phyloP scores from a whole-genome alignment of 2,329 filamentous ascomycete species.

The Sarocladium brachiariae region DNA sequence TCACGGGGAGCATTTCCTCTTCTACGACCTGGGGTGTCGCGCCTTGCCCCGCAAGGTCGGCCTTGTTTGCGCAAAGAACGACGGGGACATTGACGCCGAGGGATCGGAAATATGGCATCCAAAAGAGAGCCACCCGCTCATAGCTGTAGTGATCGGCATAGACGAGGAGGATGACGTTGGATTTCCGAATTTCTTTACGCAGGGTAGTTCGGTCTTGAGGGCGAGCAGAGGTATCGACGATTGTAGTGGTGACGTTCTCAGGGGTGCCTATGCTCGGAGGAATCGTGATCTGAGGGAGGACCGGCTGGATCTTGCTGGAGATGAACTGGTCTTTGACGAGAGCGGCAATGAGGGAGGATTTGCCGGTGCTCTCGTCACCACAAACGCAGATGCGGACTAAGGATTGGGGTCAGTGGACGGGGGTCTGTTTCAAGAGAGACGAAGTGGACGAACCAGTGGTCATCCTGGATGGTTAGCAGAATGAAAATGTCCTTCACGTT shows the following conservation, averaged over 20 bases:
- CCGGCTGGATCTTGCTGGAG: conserved; percentile 87
- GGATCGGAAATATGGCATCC: conserved; percentile 97
- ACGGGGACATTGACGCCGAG: conserved; percentile 98
- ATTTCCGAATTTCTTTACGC: conserved; percentile 91
- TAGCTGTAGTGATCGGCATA: conserved; percentile 99
- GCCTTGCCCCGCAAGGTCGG: conserved; percentile 71
- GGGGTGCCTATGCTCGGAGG: conserved; percentile 88
- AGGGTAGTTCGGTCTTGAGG: conserved; percentile 88
- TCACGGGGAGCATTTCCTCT: conserved; percentile 96
- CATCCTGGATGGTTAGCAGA: conserved; percentile 3
- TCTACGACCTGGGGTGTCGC: conserved; percentile 80
- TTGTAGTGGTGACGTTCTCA: conserved; percentile 94
- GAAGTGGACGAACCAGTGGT: conserved; percentile 7
- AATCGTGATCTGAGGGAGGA: conserved; percentile 91
- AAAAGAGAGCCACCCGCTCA: conserved; percentile 92
- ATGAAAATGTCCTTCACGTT: neutral
- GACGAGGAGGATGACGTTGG: conserved; percentile 91
- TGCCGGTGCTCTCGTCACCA: conserved; percentile 92
- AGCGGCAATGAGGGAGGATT: conserved; percentile 87
- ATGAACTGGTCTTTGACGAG: conserved; percentile 97
- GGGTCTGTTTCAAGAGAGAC: conserved; percentile 10
- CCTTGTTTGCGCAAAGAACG: conserved; percentile 94
- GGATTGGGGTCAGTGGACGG: conserved; percentile 2
- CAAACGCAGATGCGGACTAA: conserved; percentile 87
- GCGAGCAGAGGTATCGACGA: conserved; percentile 93